Base-by-base conservation (phyloP, 208 protist genomes). In the Porcisia hertigi region DNA sequence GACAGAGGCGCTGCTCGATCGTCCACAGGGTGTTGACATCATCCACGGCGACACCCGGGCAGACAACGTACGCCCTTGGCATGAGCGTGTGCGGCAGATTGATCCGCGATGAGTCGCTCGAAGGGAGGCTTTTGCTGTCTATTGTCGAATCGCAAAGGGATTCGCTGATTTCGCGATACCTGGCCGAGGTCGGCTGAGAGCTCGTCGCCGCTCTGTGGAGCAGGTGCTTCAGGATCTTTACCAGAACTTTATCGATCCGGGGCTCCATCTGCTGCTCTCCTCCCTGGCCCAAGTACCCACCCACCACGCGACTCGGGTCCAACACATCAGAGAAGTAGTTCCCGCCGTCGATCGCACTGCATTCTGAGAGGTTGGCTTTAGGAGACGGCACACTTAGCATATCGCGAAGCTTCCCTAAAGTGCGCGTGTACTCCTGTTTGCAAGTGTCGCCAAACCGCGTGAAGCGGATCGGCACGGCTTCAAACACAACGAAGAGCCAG, bases 401-500 rank as follows among this genome's bases (percentile, higher is more conserved):
- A 18, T 75, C 57, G 0, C 58, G 71, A 12, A 92, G 88, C 52
- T 69, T 41, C 41, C 76, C 54, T 43, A 81, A 79, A 20, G 85
- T 89, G 18, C 76, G 73, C 20, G 64, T 66, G 84, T 82, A 89
- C 65, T 85, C 81, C 3, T 75, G 43, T 36, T 69, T 30, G 55
- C 83, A 92, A 6, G 62, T 76, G 69, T 86, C 82, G 8, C 77
- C 75, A 14, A 53, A 71, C n/a, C 20, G 41, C 16, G 70, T 55
- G 41, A 84, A 82, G n/a, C 58, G 59, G 63, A 70, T 71, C 36
- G 70, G 80, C 1, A 81, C 53, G 20, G 83, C 76, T 23, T 82
- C 64, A 54, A 88, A 89, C 16, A 86, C 72, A 53, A 89, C 3
- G 53, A 88, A 74, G 3, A 89, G 85, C 67, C 71, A 80, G 54